phyloP scores from a whole-genome alignment of 805 yeast genomes.

The Lipomyces kockii region DNA sequence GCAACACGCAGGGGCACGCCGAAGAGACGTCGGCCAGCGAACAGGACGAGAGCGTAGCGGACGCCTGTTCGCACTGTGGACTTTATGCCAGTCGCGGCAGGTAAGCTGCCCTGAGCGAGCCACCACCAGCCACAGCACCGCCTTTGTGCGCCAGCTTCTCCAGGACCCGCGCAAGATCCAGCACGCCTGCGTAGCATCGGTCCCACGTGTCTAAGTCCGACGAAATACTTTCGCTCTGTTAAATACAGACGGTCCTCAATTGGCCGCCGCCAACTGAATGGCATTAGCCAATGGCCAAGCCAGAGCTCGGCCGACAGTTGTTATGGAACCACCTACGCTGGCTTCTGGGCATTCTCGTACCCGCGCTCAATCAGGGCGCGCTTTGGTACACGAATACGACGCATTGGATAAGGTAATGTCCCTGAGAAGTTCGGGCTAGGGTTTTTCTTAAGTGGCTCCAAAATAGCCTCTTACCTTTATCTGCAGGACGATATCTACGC shows the following conservation, averaged over 20 bases:
- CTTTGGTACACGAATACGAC: no score
- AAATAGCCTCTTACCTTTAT: background rate
- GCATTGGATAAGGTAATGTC: background rate
- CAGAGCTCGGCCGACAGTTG: background rate
- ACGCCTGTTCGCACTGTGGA: background rate
- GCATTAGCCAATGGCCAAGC: background rate
- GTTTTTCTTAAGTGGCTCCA: background rate
- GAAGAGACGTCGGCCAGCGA: background rate
- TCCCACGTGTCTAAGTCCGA: background rate
- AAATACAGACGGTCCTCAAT: background rate
- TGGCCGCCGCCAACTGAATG: background rate
- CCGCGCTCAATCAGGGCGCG: no score
- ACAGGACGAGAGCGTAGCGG: background rate
- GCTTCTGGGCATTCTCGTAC: no score
- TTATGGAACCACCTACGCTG: no score
- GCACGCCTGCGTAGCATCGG: background rate
- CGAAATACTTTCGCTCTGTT: background rate
- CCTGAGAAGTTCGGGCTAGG: background rate
- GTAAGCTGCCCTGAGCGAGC: background rate
- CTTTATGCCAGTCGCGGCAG: background rate
- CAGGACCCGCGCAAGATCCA: background rate
- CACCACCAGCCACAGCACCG: background rate
- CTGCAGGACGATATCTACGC: background rate
- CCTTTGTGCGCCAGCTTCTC: no score
- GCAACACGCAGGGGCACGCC: slow-evolving; percentile 1